These are phyloP conservation scores for Bolboschoenoplectus hybrid DNA, from an alignment of 202 grass and related monocot genomes.

Conservation along the genomic window DNA sequence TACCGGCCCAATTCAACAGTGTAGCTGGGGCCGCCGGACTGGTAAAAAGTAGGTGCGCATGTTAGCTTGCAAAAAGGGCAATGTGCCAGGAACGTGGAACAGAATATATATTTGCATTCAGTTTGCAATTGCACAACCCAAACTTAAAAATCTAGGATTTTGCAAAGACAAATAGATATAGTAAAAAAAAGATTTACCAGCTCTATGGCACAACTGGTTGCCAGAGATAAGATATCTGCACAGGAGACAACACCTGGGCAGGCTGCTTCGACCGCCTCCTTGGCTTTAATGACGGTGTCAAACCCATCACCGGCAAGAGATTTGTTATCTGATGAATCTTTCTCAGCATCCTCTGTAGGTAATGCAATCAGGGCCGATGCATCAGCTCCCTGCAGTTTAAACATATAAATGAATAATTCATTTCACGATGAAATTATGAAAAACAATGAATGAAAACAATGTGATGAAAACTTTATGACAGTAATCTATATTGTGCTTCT, in stretches of 20 bases:
- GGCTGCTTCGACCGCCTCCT: conserved; percentile 55
- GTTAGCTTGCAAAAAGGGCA: neutral
- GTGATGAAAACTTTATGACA: neutral
- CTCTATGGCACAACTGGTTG: conserved; percentile 65
- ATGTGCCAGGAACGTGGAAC: neutral
- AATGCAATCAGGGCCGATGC: conserved; percentile 58
- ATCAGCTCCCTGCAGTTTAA: conserved; percentile 60
- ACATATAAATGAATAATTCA: neutral
- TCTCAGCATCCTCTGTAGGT: conserved; percentile 58
- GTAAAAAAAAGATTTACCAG: conserved; percentile 47
- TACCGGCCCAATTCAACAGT: conserved; percentile 60
- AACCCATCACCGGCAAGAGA: conserved; percentile 88
- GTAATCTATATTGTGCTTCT: neutral
- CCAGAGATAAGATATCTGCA: conserved; percentile 77
- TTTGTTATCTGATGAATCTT: conserved; percentile 62
- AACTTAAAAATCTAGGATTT: neutral
- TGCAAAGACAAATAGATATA: neutral
- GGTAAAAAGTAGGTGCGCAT: neutral
- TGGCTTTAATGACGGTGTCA: conserved; percentile 62
- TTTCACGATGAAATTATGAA: neutral
- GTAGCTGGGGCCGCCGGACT: conserved; percentile 62
- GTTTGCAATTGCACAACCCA: neutral
- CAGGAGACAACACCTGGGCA: conserved; percentile 85
- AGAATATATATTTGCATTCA: neutral
- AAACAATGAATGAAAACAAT: neutral